Conservation (phyloP, 129 eudicot species). For the sunflower (Helianthus annuus) region DNA sequence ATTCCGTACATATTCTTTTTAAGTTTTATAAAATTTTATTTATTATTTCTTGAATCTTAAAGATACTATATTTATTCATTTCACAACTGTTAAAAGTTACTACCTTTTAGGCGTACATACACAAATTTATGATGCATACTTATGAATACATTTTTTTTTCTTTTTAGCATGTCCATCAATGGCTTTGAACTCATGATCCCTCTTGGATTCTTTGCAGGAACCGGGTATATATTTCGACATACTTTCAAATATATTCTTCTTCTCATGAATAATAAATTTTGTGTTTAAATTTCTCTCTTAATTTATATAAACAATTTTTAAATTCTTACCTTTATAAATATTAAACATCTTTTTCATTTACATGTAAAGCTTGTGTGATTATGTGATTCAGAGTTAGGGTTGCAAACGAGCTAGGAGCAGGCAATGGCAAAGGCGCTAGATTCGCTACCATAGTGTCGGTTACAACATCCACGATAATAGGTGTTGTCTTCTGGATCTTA, state of each 20-base stretch:
- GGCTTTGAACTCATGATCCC: slow-evolving; percentile 86
- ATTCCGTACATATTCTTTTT: background rate
- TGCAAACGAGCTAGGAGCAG: slow-evolving; percentile 87
- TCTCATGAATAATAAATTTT: too few relatives aligned
- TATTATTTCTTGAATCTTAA: background rate
- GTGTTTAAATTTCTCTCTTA: background rate
- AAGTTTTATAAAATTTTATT: background rate
- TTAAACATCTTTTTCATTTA: background rate
- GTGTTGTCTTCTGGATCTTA: slow-evolving; percentile 61
- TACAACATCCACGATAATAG: slow-evolving; percentile 50
- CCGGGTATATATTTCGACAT: slow-evolving; percentile 51
- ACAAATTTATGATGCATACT: too few relatives aligned
- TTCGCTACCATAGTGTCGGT: slow-evolving; percentile 72
- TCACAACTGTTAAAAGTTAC: background rate
- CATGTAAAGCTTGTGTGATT: slow-evolving; percentile 10
- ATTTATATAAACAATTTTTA: too few relatives aligned
- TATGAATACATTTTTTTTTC: background rate
- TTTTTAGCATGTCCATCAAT: slow-evolving; percentile 70
- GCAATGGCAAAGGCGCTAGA: slow-evolving; percentile 82
- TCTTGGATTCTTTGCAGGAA: slow-evolving; percentile 72
- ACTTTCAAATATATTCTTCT: background rate
- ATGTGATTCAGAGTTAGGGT: slow-evolving; percentile 65
- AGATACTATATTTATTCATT: background rate
- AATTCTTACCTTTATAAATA: too few relatives aligned
- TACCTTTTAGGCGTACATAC: too few relatives aligned